Evolutionary conservation across 805 yeast species (phyloP).

Genomic region (Lipomyces chichibuensis): DNA sequence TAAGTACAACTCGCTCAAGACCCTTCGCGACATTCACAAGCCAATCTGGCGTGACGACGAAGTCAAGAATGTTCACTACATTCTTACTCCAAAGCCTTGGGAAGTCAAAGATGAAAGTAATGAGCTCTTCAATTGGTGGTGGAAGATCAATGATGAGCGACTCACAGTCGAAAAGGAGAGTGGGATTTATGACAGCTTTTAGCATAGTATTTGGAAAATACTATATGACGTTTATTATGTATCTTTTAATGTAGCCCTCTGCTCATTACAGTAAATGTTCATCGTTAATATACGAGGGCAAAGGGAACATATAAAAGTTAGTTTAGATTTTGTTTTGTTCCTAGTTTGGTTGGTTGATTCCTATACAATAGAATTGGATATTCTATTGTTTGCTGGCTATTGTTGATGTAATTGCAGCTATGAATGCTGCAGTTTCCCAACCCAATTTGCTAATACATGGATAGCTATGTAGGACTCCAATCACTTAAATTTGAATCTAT

Average conservation of each 20-base stretch:
- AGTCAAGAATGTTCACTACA: constrained; percentile 62
- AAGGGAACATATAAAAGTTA: not conserved
- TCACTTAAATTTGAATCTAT: not conserved
- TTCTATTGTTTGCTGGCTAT: not conserved
- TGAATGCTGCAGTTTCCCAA: not conserved
- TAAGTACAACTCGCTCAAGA: constrained; percentile 60
- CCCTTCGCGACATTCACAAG: constrained; percentile 51
- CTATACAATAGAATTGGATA: not conserved
- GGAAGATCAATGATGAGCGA: constrained; percentile 48
- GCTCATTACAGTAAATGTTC: not conserved
- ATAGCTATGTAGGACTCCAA: not conserved
- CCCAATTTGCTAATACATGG: not conserved
- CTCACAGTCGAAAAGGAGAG: constrained; percentile 40
- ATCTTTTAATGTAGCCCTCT: not conserved
- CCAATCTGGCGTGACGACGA: constrained; percentile 53
- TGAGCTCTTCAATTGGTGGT: constrained; percentile 55
- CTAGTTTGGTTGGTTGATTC: not conserved
- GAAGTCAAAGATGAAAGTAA: constrained; percentile 45
- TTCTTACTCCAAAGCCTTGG: constrained; percentile 66
- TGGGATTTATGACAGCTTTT: constrained; percentile 36
- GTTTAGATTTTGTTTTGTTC: not conserved
- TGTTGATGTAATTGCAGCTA: not conserved
- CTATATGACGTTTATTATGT: not conserved
- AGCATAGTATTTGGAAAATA: not conserved
- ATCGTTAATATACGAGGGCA: not conserved